Evolutionary conservation across 2,329 filamentous ascomycete species (phyloP).

Genomic region (Aspergillus melleus): DNA sequence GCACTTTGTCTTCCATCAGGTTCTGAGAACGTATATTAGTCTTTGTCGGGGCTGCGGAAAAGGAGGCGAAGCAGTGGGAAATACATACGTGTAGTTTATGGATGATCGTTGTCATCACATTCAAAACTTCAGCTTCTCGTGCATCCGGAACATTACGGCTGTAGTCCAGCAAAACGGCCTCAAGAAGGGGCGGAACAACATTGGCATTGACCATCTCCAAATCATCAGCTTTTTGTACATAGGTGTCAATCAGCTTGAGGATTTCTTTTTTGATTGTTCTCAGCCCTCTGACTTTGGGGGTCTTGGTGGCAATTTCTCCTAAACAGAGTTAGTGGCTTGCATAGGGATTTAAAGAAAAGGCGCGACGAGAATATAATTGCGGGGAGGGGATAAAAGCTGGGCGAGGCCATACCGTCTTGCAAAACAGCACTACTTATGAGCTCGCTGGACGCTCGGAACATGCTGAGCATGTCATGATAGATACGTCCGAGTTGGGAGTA

Average conservation of each 20-base stretch:
- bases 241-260: constrained; percentile 95
- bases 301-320: constrained; percentile 94
- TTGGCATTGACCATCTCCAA: constrained; percentile 87
- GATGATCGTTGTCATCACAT: constrained; percentile 97
- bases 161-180: constrained; percentile 93
- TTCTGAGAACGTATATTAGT: constrained; percentile 55
- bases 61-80: not conserved
- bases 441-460: constrained; percentile 96
- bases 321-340: not conserved
- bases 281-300: constrained; percentile 90
- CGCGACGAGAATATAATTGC: not conserved
- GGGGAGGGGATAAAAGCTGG: not conserved
- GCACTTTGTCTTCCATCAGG: constrained; percentile 97
- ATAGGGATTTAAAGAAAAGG: not conserved
- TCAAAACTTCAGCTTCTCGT: constrained; percentile 92
- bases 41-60: constrained; percentile 11
- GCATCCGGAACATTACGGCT: constrained; percentile 95
- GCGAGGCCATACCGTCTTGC: constrained; percentile 65
- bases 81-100: constrained; percentile 90
- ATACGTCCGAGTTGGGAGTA: constrained; percentile 97
- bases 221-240: constrained; percentile 97
- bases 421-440: constrained; percentile 92
- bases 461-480: constrained; percentile 97
- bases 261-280: constrained; percentile 99
- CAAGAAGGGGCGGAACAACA: constrained; percentile 92